phyloP scores from a whole-genome alignment of 176 grass and related monocot species.

The Canna indica region DNA sequence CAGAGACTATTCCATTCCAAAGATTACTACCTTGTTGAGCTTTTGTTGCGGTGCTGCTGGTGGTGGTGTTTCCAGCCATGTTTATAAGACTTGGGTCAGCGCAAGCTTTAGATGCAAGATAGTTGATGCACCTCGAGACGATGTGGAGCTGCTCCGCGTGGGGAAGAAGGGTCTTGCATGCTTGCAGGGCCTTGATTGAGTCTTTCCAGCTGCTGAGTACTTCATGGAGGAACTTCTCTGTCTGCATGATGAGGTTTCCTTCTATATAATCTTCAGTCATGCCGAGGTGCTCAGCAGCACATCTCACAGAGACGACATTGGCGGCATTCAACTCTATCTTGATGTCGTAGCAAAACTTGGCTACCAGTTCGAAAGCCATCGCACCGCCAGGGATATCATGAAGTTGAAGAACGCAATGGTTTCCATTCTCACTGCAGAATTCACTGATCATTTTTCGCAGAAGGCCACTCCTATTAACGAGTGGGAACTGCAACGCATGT shows the following conservation, averaged over 20 bases:
- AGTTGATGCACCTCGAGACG: conserved; percentile 4
- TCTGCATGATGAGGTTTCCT: background rate
- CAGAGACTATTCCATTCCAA: background rate
- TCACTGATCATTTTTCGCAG: background rate
- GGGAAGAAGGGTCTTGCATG: background rate
- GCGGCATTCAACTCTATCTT: background rate
- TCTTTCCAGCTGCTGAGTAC: background rate
- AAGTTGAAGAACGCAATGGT: background rate
- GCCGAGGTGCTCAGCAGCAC: background rate
- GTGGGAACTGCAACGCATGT: background rate
- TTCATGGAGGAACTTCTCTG: conserved; percentile 2
- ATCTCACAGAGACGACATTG: background rate
- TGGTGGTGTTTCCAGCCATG: background rate
- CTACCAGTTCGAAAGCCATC: background rate
- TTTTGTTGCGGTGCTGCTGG: background rate
- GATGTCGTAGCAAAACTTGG: conserved; percentile 5
- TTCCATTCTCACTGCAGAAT: background rate
- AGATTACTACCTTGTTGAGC: too few relatives aligned
- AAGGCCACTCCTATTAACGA: background rate
- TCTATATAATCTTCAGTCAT: conserved; percentile 2
- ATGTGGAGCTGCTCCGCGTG: background rate
- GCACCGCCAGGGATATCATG: conserved; percentile 1
- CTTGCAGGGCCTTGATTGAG: background rate
- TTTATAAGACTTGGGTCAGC: too few relatives aligned
- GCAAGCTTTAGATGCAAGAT: conserved; percentile 3